Percentiles rank a stretch among this genome's conserved stretches.
Conservation (phyloP, 2,329 filamentous ascomycete genomes). For the Sporothrix euskadiensis region DNA sequence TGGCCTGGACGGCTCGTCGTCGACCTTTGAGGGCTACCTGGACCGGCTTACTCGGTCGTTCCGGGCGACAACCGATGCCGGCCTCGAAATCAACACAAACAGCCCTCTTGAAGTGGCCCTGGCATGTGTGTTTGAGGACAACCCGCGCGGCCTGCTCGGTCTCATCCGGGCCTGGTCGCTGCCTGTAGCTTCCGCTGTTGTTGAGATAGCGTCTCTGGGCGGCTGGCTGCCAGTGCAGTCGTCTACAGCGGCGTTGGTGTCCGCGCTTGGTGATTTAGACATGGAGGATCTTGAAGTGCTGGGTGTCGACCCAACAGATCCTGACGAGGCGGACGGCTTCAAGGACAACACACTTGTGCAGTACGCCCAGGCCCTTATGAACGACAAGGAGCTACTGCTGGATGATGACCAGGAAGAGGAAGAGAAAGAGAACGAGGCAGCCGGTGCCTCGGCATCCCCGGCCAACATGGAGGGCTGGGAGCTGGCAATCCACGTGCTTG, state of each 20-base stretch:
- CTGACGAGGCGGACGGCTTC: conserved; percentile 62
- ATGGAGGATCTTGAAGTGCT: conserved; percentile 84
- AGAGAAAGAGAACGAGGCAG: conserved; percentile 36
- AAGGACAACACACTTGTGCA: conserved; percentile 77
- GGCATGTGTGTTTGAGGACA: conserved; percentile 79
- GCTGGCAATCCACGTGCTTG: conserved; percentile 78
- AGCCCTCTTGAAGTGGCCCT: conserved; percentile 78
- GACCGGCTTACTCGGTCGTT: conserved; percentile 72
- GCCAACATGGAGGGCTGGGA: conserved; percentile 76
- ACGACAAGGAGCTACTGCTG: conserved; percentile 52
- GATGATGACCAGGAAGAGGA: conserved; percentile 35
- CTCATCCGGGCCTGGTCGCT: conserved; percentile 80
- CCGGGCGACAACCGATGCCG: conserved; percentile 64
- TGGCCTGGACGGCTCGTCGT: conserved; percentile 48
- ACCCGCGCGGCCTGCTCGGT: conserved; percentile 72
- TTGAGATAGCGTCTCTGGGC: conserved; percentile 79
- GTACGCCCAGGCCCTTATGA: conserved; percentile 70
- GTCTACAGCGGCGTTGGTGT: conserved; percentile 51
- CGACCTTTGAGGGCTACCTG: conserved; percentile 67
- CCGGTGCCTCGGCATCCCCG: conserved; percentile 17
- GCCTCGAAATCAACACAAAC: conserved; percentile 75
- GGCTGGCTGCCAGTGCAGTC: conserved; percentile 73
- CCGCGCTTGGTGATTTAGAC: conserved; percentile 63
- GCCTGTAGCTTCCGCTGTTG: conserved; percentile 72
- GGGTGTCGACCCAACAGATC: conserved; percentile 61